Conservation (phyloP, 805 yeast species). For the Saitoella complicata region DNA sequence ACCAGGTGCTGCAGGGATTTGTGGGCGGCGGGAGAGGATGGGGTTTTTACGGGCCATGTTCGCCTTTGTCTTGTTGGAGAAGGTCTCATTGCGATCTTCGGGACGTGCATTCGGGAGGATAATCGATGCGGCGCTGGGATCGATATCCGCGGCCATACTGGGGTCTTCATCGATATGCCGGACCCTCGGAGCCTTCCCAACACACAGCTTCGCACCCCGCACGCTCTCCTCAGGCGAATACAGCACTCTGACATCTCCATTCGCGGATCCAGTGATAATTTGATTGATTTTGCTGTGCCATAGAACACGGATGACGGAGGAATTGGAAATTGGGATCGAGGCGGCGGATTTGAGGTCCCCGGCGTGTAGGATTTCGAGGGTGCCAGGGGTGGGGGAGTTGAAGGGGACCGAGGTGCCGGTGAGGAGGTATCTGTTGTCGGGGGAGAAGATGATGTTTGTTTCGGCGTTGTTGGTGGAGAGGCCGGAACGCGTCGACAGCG, state of each 20-base stretch:
- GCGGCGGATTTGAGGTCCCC: conserved; percentile 17
- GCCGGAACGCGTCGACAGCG: conserved; percentile 11
- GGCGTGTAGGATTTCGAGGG: conserved; percentile 16
- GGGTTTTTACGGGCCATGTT: conserved; percentile 7
- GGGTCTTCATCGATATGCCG: conserved; percentile 21
- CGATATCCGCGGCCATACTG: conserved; percentile 15
- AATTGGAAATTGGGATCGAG: conserved; percentile 5
- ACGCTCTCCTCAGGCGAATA: conserved; percentile 17
- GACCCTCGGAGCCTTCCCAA: conserved; percentile 15
- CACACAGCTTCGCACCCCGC: conserved; percentile 18
- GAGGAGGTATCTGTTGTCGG: conserved; percentile 16
- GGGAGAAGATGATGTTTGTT: conserved; percentile 13
- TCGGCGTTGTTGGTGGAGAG: conserved; percentile 10
- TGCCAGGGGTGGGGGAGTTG: conserved; percentile 2
- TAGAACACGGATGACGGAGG: conserved; percentile 3
- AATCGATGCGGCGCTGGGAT: conserved; percentile 16
- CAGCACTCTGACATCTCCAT: conserved; percentile 17
- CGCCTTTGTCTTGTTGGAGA: conserved; percentile 2
- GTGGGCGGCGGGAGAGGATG: conserved; percentile 10
- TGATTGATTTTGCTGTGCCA: conserved; percentile 21
- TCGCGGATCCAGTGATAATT: conserved; percentile 17
- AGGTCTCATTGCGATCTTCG: conserved; percentile 5
- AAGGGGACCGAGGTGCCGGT: conserved; percentile 14
- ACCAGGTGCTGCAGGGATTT: conserved; percentile 13
- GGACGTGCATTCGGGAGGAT: conserved; percentile 4